Evolutionary conservation across 305 asterid species (phyloP), one percentile per base, ranked within the genome.

Genomic region (Lippia alba): DNA sequence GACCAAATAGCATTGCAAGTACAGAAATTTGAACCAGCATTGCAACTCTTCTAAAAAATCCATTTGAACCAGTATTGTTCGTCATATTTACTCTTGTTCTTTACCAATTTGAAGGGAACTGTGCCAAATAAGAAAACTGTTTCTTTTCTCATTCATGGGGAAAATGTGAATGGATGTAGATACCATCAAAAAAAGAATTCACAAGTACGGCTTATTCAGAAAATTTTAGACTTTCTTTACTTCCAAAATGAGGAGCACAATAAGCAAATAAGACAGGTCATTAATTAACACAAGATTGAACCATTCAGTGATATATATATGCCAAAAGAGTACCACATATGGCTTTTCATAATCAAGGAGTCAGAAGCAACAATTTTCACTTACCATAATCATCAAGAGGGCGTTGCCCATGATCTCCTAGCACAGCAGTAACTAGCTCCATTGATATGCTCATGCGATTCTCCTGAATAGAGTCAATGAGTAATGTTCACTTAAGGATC

Each of bases 371-470:
- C 19, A n/a, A 39, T 59, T 39, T 51, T 39, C 75, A 61, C 94
- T 83, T 79, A 94, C 99, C 99, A 87, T 94, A 94, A 83, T 94
- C 99, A 48, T 89, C 95, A 40, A 53, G 89, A 67, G 97, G 99
- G 17, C 99, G 96, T 73, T 94, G 99, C 71, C 97, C 97, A 66
- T 94, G 99, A 74, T 94, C 99, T 76, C 99, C 99, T 65, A 94
- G 71, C 64, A 94, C 99, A 73, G 99, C 99, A 69, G 99, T 94
- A 54, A 94, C 99, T 76, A 94, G 84, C 84, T 94, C 99, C 99
- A 89, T 94, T 74, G 99, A 91, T 81, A 91, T 78, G 82, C 97
- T 89, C 89, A 91, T 83, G 74, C 79, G 92, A 64, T 83, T 87
- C 58, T 75, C 63, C 99, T 91, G 84, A 77, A 78, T 24, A 66